These are phyloP conservation scores for Aspergillus homomorphus DNA, from an alignment of 495 filamentous ascomycete species.

Conservation along the genomic window DNA sequence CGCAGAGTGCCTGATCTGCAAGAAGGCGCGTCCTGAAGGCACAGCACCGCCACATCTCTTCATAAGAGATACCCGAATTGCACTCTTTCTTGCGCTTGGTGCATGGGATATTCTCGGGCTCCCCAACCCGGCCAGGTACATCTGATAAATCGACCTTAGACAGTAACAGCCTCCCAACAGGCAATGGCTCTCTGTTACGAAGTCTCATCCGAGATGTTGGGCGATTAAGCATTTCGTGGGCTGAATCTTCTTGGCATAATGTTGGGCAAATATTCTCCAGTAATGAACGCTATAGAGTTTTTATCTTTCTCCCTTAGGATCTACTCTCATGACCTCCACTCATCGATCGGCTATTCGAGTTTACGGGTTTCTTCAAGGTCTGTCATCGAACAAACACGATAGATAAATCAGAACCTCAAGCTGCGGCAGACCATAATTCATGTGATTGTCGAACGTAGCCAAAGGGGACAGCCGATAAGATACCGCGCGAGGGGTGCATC, in stretches of 20 bases:
- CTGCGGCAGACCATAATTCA: no score
- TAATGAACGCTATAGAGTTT: neutral
- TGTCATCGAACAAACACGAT: no score
- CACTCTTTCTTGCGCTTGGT: no score
- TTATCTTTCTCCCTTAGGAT: neutral
- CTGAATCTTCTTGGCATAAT: neutral
- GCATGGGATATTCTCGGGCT: neutral
- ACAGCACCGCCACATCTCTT: neutral
- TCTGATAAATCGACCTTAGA: neutral
- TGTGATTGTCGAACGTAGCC: neutral
- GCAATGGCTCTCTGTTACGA: no score
- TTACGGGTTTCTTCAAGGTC: no score
- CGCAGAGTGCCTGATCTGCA: neutral
- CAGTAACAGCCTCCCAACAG: neutral
- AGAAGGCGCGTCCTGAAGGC: neutral
- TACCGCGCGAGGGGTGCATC: neutral
- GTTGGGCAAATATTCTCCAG: neutral
- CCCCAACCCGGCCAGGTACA: neutral
- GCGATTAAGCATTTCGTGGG: neutral
- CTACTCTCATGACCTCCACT: no score
- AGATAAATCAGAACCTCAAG: no score
- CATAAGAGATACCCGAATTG: no score
- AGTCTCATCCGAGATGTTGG: no score
- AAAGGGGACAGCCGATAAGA: constrained; percentile 3
- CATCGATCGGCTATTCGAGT: neutral